Base-by-base conservation (phyloP, 2,329 filamentous ascomycete genomes). In the Colletotrichum zoysiae region DNA sequence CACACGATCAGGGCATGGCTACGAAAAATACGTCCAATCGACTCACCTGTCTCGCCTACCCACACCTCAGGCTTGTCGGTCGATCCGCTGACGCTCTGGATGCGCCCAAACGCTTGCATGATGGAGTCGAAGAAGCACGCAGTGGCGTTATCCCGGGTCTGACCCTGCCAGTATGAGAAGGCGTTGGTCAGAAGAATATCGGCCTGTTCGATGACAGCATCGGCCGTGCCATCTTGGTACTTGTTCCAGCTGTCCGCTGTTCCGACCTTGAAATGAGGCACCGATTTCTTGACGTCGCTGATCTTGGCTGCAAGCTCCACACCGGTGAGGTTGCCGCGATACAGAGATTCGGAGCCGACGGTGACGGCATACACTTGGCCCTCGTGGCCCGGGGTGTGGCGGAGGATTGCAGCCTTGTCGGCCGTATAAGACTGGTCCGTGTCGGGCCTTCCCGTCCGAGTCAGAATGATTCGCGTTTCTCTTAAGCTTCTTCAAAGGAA, bases 231-330 rank as follows among this genome's bases (percentile, higher is more conserved):
- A 78, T 93, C 91, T 58, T 87, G 85, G 77, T 86, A 91, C 81
- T 91, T 92, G 83, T 93, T 93, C 91, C 91, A 93, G 78, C 86
- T 89, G 81, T 93, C 91, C 9, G 91, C 91, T 14, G 90, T 92
- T 62, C 91, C 91, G 56, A 92, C 84, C 75, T 86, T 88, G 76
- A 90, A 83, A 35, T 79, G 79, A 75, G 86, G 84, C 78, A 91
- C 78, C 42, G 86, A 82, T 51, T 82, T 79, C 82, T 90, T 88
- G 74, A 92, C 87, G 62, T 89, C 85, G 71, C 87, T 82, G 80
- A 93, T 92, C 80, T 90, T 90, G 68, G 81, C 82, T 63, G 90
- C 80, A 60, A 93, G 86, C 76, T 90, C 79, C 9, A 84, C 78
- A 59, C 88, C 90, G 12, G 87, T 91, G 79, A 92, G 88, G 79